Evolutionary conservation across 495 filamentous ascomycete species (phyloP), one percentile per base, ranked within the genome.

Genomic region (Hypoxylon lienhwacheense): DNA sequence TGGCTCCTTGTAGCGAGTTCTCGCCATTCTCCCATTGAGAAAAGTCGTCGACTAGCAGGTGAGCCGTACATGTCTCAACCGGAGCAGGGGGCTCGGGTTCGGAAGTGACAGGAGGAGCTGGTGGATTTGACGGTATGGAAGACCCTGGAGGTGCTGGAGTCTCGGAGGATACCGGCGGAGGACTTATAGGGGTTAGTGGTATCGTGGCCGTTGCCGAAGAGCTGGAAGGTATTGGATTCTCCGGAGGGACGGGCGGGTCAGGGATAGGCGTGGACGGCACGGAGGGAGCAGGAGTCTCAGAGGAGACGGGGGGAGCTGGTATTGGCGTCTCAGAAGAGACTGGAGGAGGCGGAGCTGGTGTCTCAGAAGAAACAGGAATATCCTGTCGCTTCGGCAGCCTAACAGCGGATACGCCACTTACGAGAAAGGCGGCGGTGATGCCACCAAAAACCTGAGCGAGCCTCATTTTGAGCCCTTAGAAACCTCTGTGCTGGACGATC

Each of bases 21-120:
- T 65, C 63, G 52, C 81, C 75, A 21, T 37, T 66, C 4, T 72
- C 68, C 70, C 74, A 85, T 26, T 73, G 72, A 10, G 76, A 63
- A 62, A 81, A 85, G 66, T 85, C 69, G 59, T 85, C 81, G 51
- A 85, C 68, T n/a, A 80, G 29, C 6, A 84, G 64, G 52, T 79
- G 73, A 19, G 72, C 49, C 34, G 66, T 72, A 65, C 81, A 84
- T 17, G 71, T 72, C n/a, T 66, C 68, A 10, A 47, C 44, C 7
- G 63, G 59, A n/a, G 56, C 50, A 16, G 50, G 33, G 7, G 49
- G 42, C 12, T 4, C 5, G 6, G 35, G n/a, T n/a, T n/a, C n/a
- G n/a, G n/a, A n/a, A n/a, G n/a, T n/a, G n/a, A n/a, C 5, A 8
- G 35, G 14, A 12, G 43, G 28, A 26, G 20, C 22, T 0, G 33